These are phyloP conservation scores for Tricholoma furcatifolium DNA, from an alignment of 768 basidiomycete species.

Conservation along the genomic window DNA sequence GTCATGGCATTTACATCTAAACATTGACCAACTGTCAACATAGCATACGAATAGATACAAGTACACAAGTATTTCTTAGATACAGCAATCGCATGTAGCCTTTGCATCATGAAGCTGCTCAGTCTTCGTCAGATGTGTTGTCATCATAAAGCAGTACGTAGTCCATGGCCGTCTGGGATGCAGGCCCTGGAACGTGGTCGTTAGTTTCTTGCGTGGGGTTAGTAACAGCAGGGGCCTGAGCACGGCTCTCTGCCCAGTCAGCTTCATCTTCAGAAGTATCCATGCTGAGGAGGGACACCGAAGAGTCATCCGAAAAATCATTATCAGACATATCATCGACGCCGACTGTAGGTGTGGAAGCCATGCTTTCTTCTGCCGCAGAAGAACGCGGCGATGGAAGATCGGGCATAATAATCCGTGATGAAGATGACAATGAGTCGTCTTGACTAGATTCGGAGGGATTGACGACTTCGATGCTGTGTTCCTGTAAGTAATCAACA, in stretches of 20 bases:
- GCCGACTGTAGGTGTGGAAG: constrained; percentile 21
- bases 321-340: constrained; percentile 29
- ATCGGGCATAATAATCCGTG: constrained; percentile 65
- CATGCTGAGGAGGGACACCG: constrained; percentile 59
- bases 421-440: constrained; percentile 66
- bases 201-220: constrained; percentile 28
- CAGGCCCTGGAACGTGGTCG: constrained; percentile 23
- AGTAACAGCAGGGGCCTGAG: constrained; percentile 19
- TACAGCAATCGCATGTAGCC: neutral
- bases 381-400: constrained; percentile 19
- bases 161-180: constrained; percentile 43
- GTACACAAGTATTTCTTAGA: neutral
- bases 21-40: neutral
- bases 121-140: constrained; percentile 53
- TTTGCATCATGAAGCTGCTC: no score
- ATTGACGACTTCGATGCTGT: constrained; percentile 69
- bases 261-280: constrained; percentile 56
- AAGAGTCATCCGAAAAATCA: constrained; percentile 43
- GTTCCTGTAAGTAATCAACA: constrained; percentile 5
- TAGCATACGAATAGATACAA: neutral
- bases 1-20: constrained; percentile 25
- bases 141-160: constrained; percentile 77
- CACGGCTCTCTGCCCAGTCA: constrained; percentile 60
- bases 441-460: constrained; percentile 35
- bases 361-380: neutral